phyloP scores from a whole-genome alignment of 306 rosid genomes.

The Acacia melanoxylon region DNA sequence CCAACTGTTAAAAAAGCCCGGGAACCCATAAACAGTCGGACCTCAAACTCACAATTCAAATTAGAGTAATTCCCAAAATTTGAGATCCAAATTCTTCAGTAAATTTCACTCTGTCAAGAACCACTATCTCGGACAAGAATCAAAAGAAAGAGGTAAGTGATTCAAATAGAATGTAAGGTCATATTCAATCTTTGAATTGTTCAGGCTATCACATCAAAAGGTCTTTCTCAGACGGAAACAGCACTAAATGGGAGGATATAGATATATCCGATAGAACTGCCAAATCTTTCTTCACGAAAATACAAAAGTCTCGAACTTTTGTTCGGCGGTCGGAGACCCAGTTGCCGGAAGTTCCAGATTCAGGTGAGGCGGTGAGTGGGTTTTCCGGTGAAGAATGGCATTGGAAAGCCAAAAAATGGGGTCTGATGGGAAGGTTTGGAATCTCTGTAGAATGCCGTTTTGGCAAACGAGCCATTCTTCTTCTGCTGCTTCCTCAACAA shows the following conservation, averaged over 20 bases:
- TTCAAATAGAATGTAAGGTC: slow-evolving; percentile 46
- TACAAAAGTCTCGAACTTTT: slow-evolving; percentile 33
- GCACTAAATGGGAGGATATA: slow-evolving; percentile 16
- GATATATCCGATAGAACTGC: slow-evolving; percentile 23
- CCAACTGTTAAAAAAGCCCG: slow-evolving; percentile 28
- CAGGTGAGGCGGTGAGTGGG: slow-evolving; percentile 2
- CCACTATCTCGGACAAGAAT: slow-evolving; percentile 39
- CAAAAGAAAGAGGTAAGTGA: slow-evolving; percentile 2
- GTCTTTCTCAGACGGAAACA: slow-evolving; percentile 41
- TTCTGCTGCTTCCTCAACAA: slow-evolving; percentile 51
- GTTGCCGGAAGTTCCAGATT: slow-evolving; percentile 28
- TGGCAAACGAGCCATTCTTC: slow-evolving; percentile 69
- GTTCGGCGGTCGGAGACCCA: slow-evolving; percentile 28
- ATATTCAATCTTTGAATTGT: slow-evolving; percentile 41
- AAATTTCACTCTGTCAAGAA: slow-evolving; percentile 3
- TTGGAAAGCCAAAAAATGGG: slow-evolving; percentile 58
- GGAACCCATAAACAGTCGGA: slow-evolving; percentile 39
- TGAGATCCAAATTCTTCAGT: slow-evolving; percentile 30
- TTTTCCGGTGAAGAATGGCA: slow-evolving; percentile 53
- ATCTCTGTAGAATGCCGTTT: slow-evolving; percentile 73
- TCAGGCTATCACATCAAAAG: slow-evolving; percentile 25
- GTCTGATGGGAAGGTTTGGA: slow-evolving; percentile 65
- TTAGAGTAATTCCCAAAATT: slow-evolving; percentile 18
- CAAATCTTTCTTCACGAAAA: slow-evolving; percentile 31
- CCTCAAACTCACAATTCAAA: slow-evolving; percentile 33